Conservation (phyloP, 371 early-diverging fungal genomes). For the Capillidium heterosporum region DNA sequence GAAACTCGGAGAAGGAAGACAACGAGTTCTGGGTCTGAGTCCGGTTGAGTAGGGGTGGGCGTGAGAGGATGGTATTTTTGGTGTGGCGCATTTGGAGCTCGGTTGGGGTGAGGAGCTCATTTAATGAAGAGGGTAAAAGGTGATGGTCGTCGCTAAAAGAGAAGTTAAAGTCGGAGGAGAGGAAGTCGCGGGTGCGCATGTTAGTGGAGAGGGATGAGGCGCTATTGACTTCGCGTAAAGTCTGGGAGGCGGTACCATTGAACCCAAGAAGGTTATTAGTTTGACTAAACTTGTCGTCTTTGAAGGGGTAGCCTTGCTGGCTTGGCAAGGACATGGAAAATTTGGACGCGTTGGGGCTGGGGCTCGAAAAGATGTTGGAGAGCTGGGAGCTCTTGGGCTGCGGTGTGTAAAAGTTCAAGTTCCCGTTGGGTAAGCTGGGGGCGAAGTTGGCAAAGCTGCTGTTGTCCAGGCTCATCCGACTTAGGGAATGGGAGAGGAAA, state of each 20-base stretch:
- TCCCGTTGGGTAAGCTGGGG: background rate
- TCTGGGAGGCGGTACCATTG: background rate
- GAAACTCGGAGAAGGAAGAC: background rate
- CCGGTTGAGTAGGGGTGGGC: background rate
- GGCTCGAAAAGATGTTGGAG: slow-evolving; percentile 1
- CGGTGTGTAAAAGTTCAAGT: slow-evolving; percentile 3
- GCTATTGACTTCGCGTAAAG: background rate
- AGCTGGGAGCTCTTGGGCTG: slow-evolving; percentile 6
- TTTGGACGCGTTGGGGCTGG: background rate
- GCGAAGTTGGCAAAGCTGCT: background rate
- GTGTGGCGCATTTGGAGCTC: slow-evolving; percentile 12
- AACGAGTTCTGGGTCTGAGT: background rate
- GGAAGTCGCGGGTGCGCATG: background rate
- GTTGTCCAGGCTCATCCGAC: background rate
- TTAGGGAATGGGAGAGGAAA: background rate
- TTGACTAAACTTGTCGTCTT: background rate
- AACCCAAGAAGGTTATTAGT: background rate
- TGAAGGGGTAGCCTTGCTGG: background rate
- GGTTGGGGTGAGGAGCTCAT: slow-evolving; percentile 11
- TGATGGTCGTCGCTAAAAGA: slow-evolving; percentile 7
- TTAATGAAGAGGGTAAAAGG: slow-evolving; percentile 11
- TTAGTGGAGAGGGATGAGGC: background rate
- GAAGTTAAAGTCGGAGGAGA: slow-evolving; percentile 1
- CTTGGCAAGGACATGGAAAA: slow-evolving; percentile 1
- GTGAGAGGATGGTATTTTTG: background rate